Base-by-base conservation (phyloP, 257 asterid species). In the Rubia yunnanensis region DNA sequence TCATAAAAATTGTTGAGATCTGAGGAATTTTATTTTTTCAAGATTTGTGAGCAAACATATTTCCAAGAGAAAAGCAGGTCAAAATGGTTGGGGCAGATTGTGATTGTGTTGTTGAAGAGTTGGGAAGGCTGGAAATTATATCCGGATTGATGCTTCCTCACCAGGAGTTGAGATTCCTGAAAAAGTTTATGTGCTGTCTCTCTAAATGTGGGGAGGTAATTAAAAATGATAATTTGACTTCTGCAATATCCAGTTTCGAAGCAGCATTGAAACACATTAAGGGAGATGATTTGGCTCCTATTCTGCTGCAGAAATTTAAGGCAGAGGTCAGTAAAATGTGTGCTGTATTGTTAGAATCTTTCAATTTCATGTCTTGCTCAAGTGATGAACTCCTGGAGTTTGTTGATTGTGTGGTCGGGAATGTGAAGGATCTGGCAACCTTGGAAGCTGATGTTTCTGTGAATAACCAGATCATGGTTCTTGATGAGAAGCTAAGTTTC, bases 81-180 rank as follows among this genome's bases (percentile, higher is more conserved):
- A 20, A 62, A 62, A 62, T 14, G 66, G 24, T 10, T 62, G 34
- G 26, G 0, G 13, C 34, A 8, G 39, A 39, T 22, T 24, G 22
- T 26, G 56, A 63, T 26, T 63, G 18, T 63, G 67, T 44, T 41
- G 9, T 26, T 1, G 27, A 63, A 39, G 56, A 22, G 13, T 34
- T 63, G 15, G 7, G 15, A 14, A 63, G 35, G 67, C 36, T 39
- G n/a, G 35, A 39, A 39, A 14, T 41, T 8, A 32, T 7, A 13
- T 5, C 54, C 4, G 36, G 36, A 4, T 5, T 36, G 66, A 15
- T 11, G 23, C 9, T 20, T 62, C 14, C 10, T 64, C 10, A 60
- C 18, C 46, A 27, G 48, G 64, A 60, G 48, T 60, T 60, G 65
- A 60, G 50, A 60, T 60, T 34, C 30, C 49, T 60, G 50, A 36